A percentile compares a stretch with the other conserved stretches of the same genome.
phyloP scores from a whole-genome alignment of 2,329 filamentous ascomycete genomes.

The Hyphodiscus sp. region DNA sequence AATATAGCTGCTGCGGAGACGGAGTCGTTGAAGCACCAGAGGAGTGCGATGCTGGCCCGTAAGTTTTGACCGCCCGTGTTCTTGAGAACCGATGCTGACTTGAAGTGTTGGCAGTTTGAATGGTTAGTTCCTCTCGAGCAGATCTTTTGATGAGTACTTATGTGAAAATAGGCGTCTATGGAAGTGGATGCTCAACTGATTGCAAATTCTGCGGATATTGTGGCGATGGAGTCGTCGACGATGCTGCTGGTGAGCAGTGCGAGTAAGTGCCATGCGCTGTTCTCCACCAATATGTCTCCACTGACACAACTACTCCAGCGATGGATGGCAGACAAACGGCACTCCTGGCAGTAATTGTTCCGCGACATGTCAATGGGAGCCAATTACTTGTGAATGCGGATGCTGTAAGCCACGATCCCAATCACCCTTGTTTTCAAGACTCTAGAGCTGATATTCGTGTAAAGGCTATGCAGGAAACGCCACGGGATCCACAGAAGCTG shows the following conservation, averaged over 20 bases:
- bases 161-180: constrained; percentile 1
- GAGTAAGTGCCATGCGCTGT: neutral
- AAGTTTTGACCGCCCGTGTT: neutral
- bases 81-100: neutral
- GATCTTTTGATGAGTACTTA: neutral
- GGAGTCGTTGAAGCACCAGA: constrained; percentile 2
- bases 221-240: constrained; percentile 2
- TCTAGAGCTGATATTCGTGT: too few relatives aligned
- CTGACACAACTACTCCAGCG: neutral
- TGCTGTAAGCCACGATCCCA: too few relatives aligned
- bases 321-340: constrained; percentile 4
- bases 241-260: constrained; percentile 3
- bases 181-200: constrained; percentile 2
- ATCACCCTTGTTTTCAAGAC: too few relatives aligned
- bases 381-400: constrained; percentile 1
- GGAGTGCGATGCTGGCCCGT: constrained; percentile 2
- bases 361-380: neutral
- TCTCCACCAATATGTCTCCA: too few relatives aligned
- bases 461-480: constrained; percentile 4
- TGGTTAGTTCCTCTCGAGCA: too few relatives aligned
- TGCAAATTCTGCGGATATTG: constrained; percentile 7
- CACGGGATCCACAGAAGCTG: constrained; percentile 2
- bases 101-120: constrained; percentile 1
- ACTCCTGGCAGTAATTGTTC: constrained; percentile 5
- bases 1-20: constrained; percentile 2